Percentiles rank a stretch among this genome's conserved stretches.
phyloP scores from a whole-genome alignment of 192 early-diverging fungal species.

The Phycomyces nitens region DNA sequence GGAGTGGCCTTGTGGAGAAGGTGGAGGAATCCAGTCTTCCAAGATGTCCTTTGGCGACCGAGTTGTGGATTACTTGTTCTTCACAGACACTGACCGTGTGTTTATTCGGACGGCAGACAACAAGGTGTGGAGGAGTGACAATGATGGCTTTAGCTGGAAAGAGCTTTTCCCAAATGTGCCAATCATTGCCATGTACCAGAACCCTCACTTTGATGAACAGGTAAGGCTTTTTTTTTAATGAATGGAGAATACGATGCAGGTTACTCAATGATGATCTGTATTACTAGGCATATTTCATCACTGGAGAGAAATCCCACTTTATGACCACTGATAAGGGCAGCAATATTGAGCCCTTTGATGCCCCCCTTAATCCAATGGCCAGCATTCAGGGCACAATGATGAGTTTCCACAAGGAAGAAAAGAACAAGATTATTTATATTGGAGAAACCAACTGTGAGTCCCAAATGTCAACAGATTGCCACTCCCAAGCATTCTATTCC shows the following conservation, averaged over 20 bases:
- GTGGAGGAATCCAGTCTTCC: constrained; percentile 15
- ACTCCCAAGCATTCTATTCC: constrained; percentile 68
- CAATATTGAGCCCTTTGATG: constrained; percentile 51
- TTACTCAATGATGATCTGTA: neutral
- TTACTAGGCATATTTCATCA: constrained; percentile 56
- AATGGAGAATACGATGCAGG: neutral
- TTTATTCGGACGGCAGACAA: constrained; percentile 50
- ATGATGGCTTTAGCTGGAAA: constrained; percentile 65
- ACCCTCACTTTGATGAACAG: constrained; percentile 56
- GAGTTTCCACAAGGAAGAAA: constrained; percentile 82
- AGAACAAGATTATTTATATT: constrained; percentile 80
- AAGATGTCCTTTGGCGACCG: constrained; percentile 24
- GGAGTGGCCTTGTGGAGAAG: constrained; percentile 68
- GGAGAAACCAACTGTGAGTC: constrained; percentile 53
- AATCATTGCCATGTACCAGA: constrained; percentile 55
- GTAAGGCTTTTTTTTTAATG: constrained; percentile 6
- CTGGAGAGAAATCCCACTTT: constrained; percentile 42
- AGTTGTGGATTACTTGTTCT: constrained; percentile 41
- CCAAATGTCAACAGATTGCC: constrained; percentile 53
- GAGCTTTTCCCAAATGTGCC: constrained; percentile 26
- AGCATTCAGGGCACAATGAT: constrained; percentile 52
- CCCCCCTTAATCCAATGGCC: constrained; percentile 60
- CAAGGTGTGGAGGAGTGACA: constrained; percentile 51
- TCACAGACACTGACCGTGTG: constrained; percentile 35
- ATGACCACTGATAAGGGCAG: constrained; percentile 59